phyloP scores from a whole-genome alignment of 352 stramenopile species.

The Pythium guiyangense region DNA sequence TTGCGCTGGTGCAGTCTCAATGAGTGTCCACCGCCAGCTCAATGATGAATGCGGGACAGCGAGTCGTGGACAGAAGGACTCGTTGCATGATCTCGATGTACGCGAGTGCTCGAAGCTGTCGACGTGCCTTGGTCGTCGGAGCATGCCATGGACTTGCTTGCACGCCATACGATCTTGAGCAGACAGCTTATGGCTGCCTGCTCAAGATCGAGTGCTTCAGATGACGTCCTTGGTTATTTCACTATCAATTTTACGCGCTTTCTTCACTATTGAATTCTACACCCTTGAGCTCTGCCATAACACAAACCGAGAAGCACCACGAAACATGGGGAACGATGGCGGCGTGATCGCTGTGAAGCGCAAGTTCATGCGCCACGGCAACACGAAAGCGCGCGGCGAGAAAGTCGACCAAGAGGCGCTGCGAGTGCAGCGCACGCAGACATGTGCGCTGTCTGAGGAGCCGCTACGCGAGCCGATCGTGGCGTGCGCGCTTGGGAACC shows the following conservation, averaged over 20 bases:
- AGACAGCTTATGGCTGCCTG: too few relatives aligned
- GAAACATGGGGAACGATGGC: slow-evolving; percentile 89
- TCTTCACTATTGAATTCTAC: background rate
- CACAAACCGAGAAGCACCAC: background rate
- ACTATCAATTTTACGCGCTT: too few relatives aligned
- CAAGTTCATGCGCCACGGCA: slow-evolving; percentile 91
- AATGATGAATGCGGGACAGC: too few relatives aligned
- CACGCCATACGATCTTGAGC: background rate
- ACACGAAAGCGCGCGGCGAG: slow-evolving; percentile 66
- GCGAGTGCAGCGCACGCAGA: slow-evolving; percentile 52
- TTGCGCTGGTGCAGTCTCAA: too few relatives aligned
- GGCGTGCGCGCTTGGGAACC: slow-evolving; percentile 83
- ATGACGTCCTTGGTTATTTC: too few relatives aligned
- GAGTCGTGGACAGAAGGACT: too few relatives aligned
- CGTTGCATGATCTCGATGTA: too few relatives aligned
- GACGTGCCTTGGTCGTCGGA: too few relatives aligned
- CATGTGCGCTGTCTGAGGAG: slow-evolving; percentile 83
- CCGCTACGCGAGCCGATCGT: slow-evolving; percentile 82
- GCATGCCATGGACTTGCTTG: background rate
- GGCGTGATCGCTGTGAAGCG: slow-evolving; percentile 93
- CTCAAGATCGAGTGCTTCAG: too few relatives aligned
- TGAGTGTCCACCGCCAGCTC: too few relatives aligned
- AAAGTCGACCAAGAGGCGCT: slow-evolving; percentile 56
- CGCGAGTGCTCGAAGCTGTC: too few relatives aligned
- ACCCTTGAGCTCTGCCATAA: background rate